phyloP scores from a whole-genome alignment of 306 rosid species.

The Mimosa bimucronata region DNA sequence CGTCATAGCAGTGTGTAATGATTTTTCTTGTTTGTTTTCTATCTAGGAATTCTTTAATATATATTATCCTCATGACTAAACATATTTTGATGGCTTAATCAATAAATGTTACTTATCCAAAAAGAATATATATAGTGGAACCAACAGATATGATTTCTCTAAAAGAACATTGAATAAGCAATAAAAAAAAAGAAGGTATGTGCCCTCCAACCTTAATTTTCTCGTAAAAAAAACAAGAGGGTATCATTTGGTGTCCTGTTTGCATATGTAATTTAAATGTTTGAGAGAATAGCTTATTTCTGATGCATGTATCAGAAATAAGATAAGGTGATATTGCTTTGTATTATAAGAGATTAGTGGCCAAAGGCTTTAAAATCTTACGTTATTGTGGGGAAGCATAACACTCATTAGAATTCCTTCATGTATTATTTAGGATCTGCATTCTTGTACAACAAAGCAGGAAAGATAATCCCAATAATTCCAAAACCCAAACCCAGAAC shows the following conservation, averaged over 20 bases:
- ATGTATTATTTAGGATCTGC: too few relatives aligned
- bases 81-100: slow-evolving; percentile 1
- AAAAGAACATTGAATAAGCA: slow-evolving; percentile 10
- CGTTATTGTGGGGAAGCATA: slow-evolving; percentile 23
- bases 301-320: slow-evolving; percentile 5
- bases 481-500: too few relatives aligned
- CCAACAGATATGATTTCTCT: not conserved
- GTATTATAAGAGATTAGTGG: not conserved
- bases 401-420: too few relatives aligned
- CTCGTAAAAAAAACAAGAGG: not conserved
- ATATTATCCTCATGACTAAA: not conserved
- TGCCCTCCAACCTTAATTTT: slow-evolving; percentile 2
- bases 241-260: slow-evolving; percentile 5
- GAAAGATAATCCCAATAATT: too few relatives aligned
- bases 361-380: not conserved
- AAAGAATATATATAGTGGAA: slow-evolving; percentile 3
- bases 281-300: not conserved
- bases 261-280: not conserved
- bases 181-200: not conserved
- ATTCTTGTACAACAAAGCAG: too few relatives aligned
- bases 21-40: not conserved
- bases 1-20: too few relatives aligned
- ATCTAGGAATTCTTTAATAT: not conserved
- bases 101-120: not conserved
- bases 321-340: not conserved